Evolutionary conservation across 2,329 filamentous ascomycete species (phyloP).

Genomic region (Talaromyces sp.): DNA sequence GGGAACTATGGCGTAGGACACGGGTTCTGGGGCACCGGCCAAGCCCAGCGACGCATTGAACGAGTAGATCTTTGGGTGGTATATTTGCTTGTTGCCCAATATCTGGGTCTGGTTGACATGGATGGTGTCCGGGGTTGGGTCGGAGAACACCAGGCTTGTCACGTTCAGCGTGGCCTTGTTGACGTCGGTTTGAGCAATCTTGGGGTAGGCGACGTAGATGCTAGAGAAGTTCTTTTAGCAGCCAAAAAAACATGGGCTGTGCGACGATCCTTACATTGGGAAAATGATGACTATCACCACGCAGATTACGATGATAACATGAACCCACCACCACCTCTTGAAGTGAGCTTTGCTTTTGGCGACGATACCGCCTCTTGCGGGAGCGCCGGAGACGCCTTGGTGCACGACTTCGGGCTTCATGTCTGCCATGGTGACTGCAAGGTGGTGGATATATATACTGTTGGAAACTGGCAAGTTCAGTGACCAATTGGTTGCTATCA

Average conservation of each 20-base stretch:
- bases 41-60: conserved; percentile 51
- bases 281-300: conserved; percentile 50
- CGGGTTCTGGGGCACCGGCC: conserved; percentile 33
- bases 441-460: background rate
- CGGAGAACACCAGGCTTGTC: conserved; percentile 45
- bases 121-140: conserved; percentile 46
- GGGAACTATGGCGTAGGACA: conserved; percentile 44
- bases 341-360: conserved; percentile 26
- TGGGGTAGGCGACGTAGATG: conserved; percentile 55
- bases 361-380: conserved; percentile 20
- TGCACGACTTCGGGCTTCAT: conserved; percentile 14
- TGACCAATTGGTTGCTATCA: background rate
- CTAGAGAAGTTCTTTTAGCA: conserved; percentile 25
- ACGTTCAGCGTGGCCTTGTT: conserved; percentile 48
- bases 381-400: background rate
- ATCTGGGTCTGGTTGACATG: conserved; percentile 44
- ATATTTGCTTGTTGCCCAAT: conserved; percentile 45
- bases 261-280: conserved; percentile 45
- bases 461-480: background rate
- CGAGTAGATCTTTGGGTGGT: conserved; percentile 49
- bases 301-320: conserved; percentile 45
- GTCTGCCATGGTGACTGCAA: background rate
- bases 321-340: conserved; percentile 50
- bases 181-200: conserved; percentile 52
- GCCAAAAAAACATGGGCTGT: background rate